phyloP scores from a whole-genome alignment of 2,329 filamentous ascomycete genomes.

The Xylaria sp. region DNA sequence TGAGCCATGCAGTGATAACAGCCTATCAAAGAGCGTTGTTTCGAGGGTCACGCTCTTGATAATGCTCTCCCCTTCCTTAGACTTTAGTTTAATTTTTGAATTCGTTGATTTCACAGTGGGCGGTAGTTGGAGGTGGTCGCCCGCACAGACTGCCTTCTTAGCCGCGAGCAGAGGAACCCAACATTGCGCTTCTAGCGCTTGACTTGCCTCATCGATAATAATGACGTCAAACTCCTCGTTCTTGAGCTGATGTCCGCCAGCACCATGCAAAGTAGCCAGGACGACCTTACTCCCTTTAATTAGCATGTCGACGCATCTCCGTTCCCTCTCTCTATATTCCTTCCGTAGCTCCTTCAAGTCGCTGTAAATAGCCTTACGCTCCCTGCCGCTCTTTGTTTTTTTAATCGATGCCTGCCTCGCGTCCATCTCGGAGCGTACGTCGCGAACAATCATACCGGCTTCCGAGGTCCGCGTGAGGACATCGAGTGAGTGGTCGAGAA shows the following conservation, averaged over 20 bases:
- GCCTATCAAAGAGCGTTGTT: constrained; percentile 90
- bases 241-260: constrained; percentile 84
- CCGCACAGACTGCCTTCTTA: constrained; percentile 87
- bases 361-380: constrained; percentile 82
- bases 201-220: constrained; percentile 94
- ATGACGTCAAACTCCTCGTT: constrained; percentile 90
- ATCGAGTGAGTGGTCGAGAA: constrained; percentile 89
- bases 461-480: constrained; percentile 91
- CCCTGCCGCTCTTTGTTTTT: constrained; percentile 83
- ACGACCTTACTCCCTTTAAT: constrained; percentile 85
- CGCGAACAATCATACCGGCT: constrained; percentile 86
- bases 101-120: constrained; percentile 90
- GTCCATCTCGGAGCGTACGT: constrained; percentile 93
- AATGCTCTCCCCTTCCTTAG: constrained; percentile 49
- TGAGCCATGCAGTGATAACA: constrained; percentile 82
- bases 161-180: constrained; percentile 90
- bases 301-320: constrained; percentile 79
- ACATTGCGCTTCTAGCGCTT: constrained; percentile 95
- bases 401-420: constrained; percentile 87
- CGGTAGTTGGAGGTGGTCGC: constrained; percentile 92
- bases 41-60: constrained; percentile 74
- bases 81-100: constrained; percentile 52
- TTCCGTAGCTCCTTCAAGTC: constrained; percentile 87
- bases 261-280: constrained; percentile 90
- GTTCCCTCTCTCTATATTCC: constrained; percentile 88